Evolutionary conservation across 75 land plant genomes (phyloP).

Genomic region (Chamaecyparis obtusa): DNA sequence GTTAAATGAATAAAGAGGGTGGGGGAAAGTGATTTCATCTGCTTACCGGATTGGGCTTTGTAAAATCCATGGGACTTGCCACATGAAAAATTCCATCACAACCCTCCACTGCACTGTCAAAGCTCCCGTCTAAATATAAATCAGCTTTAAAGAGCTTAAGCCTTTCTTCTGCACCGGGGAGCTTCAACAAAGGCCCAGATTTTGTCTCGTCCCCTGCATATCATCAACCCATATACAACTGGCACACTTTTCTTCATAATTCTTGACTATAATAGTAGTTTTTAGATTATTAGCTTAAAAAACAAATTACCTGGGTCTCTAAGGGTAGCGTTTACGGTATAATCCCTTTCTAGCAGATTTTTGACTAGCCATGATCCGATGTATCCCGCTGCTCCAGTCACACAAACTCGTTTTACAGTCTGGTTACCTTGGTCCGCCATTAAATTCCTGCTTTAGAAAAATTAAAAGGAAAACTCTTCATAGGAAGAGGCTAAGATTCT

Average conservation of each 20-base stretch:
- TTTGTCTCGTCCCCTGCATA: constrained; percentile 49
- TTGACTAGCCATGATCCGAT: constrained; percentile 32
- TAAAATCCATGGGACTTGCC: constrained; percentile 62
- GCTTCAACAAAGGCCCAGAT: constrained; percentile 56
- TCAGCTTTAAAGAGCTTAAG: constrained; percentile 71
- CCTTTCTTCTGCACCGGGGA: constrained; percentile 72
- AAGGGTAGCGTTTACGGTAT: constrained; percentile 18
- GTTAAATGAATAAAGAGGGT: too few species aligned
- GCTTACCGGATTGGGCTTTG: not conserved
- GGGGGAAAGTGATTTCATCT: too few species aligned
- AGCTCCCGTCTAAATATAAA: constrained; percentile 67
- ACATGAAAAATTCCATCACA: constrained; percentile 84
- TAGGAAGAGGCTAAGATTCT: too few species aligned
- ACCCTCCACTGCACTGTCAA: constrained; percentile 70
- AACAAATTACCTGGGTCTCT: constrained; percentile 6
- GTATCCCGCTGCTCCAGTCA: constrained; percentile 28
- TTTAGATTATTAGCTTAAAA: too few species aligned
- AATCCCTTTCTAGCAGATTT: constrained; percentile 20
- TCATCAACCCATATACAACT: too few species aligned
- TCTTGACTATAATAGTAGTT: too few species aligned
- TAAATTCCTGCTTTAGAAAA: too few species aligned
- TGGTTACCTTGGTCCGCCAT: not conserved
- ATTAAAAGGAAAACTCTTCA: too few species aligned
- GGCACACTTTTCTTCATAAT: too few species aligned
- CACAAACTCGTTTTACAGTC: not conserved